Evolutionary conservation across 169 alveolate genomes (phyloP).

Genomic region (Plasmodium fragile): DNA sequence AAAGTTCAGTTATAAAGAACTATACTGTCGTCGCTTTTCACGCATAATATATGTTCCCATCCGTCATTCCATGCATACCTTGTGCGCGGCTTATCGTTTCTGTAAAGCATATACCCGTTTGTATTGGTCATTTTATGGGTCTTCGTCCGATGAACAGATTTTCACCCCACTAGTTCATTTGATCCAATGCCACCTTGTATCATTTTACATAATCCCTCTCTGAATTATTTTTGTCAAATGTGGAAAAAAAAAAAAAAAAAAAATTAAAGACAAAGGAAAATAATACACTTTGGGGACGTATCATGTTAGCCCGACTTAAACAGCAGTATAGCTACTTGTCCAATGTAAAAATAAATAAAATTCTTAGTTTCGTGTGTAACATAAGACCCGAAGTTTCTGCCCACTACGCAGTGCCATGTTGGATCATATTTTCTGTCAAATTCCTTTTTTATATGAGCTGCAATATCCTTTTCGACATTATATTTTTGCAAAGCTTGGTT

Average conservation of each 20-base stretch:
- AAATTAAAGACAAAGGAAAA: background rate
- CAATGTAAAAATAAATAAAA: constrained; percentile 99
- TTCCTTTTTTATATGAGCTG: constrained; percentile 99
- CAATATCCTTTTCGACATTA: constrained; percentile 96
- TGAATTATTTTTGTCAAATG: constrained; percentile 9
- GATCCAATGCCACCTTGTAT: background rate
- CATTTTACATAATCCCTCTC: background rate
- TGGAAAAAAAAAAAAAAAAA: background rate
- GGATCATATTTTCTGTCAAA: constrained; percentile 98
- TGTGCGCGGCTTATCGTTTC: background rate
- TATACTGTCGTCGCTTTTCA: background rate
- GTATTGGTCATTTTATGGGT: background rate
- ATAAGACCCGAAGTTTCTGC: constrained; percentile 99
- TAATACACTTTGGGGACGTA: background rate
- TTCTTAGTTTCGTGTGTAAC: constrained; percentile 99
- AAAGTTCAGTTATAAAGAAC: constrained; percentile 7
- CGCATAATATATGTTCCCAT: background rate
- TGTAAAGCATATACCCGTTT: background rate
- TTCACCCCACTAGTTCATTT: background rate
- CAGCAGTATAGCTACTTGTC: constrained; percentile 97
- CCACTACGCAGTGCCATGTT: constrained; percentile 99
- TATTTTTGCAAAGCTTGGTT: constrained; percentile 97
- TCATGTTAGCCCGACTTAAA: constrained; percentile 96
- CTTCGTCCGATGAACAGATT: background rate
- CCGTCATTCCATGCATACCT: background rate